phyloP scores from a whole-genome alignment of 768 basidiomycete genomes.

The Podaxis carcinomalis region DNA sequence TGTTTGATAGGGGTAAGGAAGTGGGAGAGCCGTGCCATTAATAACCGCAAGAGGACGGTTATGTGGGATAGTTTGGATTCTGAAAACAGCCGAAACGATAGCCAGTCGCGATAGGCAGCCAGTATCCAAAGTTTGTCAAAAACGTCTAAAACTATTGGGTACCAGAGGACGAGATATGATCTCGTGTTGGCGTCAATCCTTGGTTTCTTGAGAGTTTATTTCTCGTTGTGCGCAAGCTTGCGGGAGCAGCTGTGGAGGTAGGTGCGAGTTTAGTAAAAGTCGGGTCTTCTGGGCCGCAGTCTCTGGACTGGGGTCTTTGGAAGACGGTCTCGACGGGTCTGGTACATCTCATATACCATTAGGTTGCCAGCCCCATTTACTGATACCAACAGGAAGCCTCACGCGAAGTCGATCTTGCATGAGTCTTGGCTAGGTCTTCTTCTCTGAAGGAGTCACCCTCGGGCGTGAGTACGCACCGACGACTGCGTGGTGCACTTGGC shows the following conservation, averaged over 20 bases:
- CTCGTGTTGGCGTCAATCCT: not conserved
- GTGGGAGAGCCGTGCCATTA: not conserved
- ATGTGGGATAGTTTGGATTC: not conserved
- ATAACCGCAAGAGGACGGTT: not conserved
- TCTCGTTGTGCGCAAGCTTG: not conserved
- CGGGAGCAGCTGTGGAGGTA: not conserved
- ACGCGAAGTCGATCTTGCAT: not conserved
- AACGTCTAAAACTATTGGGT: not conserved
- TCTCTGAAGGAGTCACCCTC: not conserved
- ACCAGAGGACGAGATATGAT: not conserved
- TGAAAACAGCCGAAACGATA: not conserved
- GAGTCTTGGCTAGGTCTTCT: not conserved
- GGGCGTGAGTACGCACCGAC: not conserved
- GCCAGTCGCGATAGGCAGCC: not conserved
- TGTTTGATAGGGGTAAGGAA: not conserved
- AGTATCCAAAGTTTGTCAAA: not conserved
- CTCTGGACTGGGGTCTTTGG: not conserved
- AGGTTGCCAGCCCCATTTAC: not conserved
- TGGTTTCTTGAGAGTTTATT: conserved; percentile 1
- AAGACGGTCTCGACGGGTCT: not conserved
- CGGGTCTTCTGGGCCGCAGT: not conserved
- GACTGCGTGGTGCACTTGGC: not conserved
- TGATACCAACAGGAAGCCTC: not conserved
- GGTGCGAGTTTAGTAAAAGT: not conserved
- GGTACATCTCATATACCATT: not conserved